Base-by-base conservation (phyloP, 768 basidiomycete species). In the Kwoniella newhampshirensis region DNA sequence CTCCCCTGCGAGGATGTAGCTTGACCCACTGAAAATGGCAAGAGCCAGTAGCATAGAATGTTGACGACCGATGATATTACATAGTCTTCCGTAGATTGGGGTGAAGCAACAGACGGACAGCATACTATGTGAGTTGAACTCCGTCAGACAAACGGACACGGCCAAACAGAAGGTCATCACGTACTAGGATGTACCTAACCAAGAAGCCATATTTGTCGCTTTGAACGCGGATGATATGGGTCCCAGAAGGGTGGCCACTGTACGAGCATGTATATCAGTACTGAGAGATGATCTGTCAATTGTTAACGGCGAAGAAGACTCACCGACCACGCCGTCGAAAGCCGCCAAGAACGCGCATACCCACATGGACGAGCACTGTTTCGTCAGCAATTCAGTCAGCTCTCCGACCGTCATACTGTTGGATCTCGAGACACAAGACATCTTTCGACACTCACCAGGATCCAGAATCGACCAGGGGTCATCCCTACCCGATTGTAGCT, bases 111-210 rank as follows among this genome's bases (percentile, higher is more conserved):
- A 71, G 21, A 70, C 57, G 0, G 64, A 59, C 1, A 75, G 51
- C 18, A 75, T 62, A 37, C 56, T 58, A 25, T 8, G 12, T 42
- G 28, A 17, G n/a, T n/a, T n/a, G n/a, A n/a, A n/a, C 36, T 9
- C 36, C 11, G n/a, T n/a, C 36, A n/a, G 36, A n/a, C n/a, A n/a
- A n/a, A n/a, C n/a, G n/a, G n/a, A n/a, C n/a, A n/a, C n/a, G n/a
- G n/a, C n/a, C n/a, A n/a, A n/a, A n/a, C n/a, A n/a, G n/a, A n/a
- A n/a, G n/a, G n/a, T n/a, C n/a, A n/a, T n/a, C n/a, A 58, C 56
- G 43, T 42, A 58, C 56, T 75, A 75, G 8, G 69, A 53, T 0
- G 74, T 73, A 11, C 74, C 74, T 0, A 75, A 57, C 71, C 71
- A 75, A 18, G 67, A 66, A 5, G 68, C 66, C 59, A 64, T 57